A percentile compares a stretch with the other conserved stretches of the same genome.
These are phyloP conservation scores for Arthroderma uncinatum DNA, from an alignment of 2,329 filamentous ascomycete genomes.

Conservation along the genomic window DNA sequence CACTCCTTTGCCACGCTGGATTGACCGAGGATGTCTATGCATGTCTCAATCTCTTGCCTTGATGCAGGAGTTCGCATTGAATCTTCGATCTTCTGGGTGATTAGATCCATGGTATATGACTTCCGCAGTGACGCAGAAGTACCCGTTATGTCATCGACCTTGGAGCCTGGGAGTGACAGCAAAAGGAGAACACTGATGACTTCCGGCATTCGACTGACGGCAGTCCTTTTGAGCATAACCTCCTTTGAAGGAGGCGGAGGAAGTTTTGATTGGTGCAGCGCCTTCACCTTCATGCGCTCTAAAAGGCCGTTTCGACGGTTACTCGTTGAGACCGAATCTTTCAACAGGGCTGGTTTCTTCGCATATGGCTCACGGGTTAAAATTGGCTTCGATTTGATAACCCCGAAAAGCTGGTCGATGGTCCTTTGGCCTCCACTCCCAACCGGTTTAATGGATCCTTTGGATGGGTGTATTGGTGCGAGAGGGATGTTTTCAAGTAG, in stretches of 20 bases:
- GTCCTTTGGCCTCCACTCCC: not conserved
- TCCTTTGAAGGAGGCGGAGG: slow-evolving; percentile 39
- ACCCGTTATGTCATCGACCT: slow-evolving; percentile 18
- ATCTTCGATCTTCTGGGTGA: slow-evolving; percentile 56
- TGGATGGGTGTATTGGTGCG: slow-evolving; percentile 26
- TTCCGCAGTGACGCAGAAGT: slow-evolving; percentile 42
- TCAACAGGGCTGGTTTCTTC: slow-evolving; percentile 12
- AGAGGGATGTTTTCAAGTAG: slow-evolving; percentile 25
- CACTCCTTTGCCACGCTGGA: slow-evolving; percentile 40
- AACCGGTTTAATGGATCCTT: not conserved
- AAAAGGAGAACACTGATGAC: slow-evolving; percentile 57
- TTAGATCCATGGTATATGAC: slow-evolving; percentile 53
- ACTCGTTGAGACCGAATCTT: slow-evolving; percentile 19
- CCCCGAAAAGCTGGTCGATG: not conserved
- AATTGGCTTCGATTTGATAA: slow-evolving; percentile 25
- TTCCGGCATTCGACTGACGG: slow-evolving; percentile 57
- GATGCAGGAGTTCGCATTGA: slow-evolving; percentile 47
- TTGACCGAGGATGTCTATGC: slow-evolving; percentile 38
- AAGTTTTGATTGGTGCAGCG: slow-evolving; percentile 40
- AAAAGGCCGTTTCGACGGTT: slow-evolving; percentile 52
- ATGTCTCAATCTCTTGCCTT: slow-evolving; percentile 37
- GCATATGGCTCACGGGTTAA: slow-evolving; percentile 19
- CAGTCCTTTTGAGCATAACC: slow-evolving; percentile 51
- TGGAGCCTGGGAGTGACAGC: slow-evolving; percentile 37
- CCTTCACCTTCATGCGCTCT: slow-evolving; percentile 64